Base-by-base conservation (phyloP, 2,329 filamentous ascomycete species). In the Aspergillus brunneoviolaceus region DNA sequence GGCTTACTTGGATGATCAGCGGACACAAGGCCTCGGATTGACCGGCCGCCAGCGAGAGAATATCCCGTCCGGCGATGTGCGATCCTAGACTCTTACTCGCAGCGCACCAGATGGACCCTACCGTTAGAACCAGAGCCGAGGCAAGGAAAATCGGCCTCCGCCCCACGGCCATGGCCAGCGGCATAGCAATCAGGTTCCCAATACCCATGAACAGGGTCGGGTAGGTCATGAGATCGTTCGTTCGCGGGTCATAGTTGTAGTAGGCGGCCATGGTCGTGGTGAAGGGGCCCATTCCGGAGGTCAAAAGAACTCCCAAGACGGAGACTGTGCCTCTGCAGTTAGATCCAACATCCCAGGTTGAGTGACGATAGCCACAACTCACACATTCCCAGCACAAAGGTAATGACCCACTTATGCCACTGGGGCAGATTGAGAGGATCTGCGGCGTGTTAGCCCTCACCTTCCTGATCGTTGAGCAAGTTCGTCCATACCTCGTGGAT, bases 181-280 rank as follows among this genome's bases (percentile, higher is more conserved):
- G 60, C 60, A 62, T 62, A n/a, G 57, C 55, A 27, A 62, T 59
- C 10, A 62, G 33, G 19, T 62, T 62, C 1, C 57, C 60, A 2
- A 62, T 19, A 0, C 60, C 60, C 60, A 62, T 62, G 45, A 62
- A 62, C 21, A 62, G 31, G 3, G 60, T 62, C 5, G 60, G 60
- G 14, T 62, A 62, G n/a, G 60, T 62, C 25, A 62, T 45, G 19
- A 62, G 60, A 27, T 62, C 60, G 12, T 57, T 58, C n/a, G 57
- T 48, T 0, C 42, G 57, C 2, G n/a, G 31, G 19, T 59, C 49
- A 14, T 62, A n/a, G 2, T 58, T 53, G 6, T 58, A 58, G 29
- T 62, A 62, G 49, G 54, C 42, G 12, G 25, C 19, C 45, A 59
- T 54, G 11, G 56, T 48, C 9, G 58, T 51, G 11, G 52, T 52